Conservation (phyloP, 768 basidiomycete species). For the Psilocybe tampanensis region DNA sequence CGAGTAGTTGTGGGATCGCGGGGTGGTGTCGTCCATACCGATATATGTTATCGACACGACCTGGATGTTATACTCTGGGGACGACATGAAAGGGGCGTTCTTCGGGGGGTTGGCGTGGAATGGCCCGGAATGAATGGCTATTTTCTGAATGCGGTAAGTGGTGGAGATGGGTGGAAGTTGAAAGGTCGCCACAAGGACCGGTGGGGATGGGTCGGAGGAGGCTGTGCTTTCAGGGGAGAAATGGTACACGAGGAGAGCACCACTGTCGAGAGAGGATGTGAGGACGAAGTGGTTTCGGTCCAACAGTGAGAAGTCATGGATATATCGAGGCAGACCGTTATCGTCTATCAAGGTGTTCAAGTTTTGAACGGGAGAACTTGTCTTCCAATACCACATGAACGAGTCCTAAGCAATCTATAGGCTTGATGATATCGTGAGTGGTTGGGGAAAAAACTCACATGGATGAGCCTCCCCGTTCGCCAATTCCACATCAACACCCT, state of each 20-base stretch:
- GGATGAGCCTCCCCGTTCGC: conserved; percentile 5
- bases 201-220: background rate
- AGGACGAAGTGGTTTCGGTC: background rate
- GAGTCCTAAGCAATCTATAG: background rate
- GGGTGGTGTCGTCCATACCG: background rate
- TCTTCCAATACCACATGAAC: background rate
- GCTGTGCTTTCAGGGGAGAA: background rate
- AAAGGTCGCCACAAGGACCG: background rate
- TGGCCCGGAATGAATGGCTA: conserved; percentile 5
- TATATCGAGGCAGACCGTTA: background rate
- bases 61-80: background rate
- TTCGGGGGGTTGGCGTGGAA: background rate
- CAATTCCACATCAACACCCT: conserved; percentile 13
- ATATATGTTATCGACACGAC: conserved; percentile 3
- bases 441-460: background rate
- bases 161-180: background rate
- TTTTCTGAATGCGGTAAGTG: background rate
- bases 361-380: background rate
- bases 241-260: conserved; percentile 1
- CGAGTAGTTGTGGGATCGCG: conserved; percentile 3
- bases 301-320: conserved; percentile 1
- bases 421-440: too few relatives aligned
- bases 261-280: background rate
- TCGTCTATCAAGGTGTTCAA: background rate
- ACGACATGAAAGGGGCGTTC: background rate